Conservation (phyloP, 2,329 filamentous ascomycete genomes). For the Herpotrichia juniperi region DNA sequence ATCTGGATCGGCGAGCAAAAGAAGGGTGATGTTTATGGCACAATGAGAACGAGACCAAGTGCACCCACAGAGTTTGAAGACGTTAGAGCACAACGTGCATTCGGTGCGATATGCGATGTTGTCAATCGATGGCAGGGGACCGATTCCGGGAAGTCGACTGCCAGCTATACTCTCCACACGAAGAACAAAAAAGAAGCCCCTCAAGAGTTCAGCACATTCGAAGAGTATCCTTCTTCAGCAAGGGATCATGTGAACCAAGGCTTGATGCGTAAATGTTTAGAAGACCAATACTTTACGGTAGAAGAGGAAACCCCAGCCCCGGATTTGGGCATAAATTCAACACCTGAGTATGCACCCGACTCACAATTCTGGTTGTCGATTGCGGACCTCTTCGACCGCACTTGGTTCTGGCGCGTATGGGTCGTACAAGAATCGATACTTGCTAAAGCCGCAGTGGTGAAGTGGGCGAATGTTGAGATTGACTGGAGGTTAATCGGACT, state of each 20-base stretch:
- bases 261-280: not conserved
- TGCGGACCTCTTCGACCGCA: constrained; percentile 2
- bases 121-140: no score
- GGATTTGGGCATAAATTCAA: not conserved
- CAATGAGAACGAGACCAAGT: not conserved
- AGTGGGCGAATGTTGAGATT: constrained; percentile 5
- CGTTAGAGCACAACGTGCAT: constrained; percentile 6
- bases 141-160: not conserved
- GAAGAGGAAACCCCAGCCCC: not conserved
- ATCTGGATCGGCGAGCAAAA: constrained; percentile 3
- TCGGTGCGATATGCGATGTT: constrained; percentile 14
- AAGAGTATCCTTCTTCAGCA: not conserved
- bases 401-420: constrained; percentile 3
- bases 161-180: not conserved
- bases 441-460: constrained; percentile 5
- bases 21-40: not conserved
- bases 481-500: constrained; percentile 10
- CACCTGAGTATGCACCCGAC: not conserved
- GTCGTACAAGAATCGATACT: constrained; percentile 11
- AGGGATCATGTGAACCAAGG: not conserved
- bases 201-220: not conserved
- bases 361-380: constrained; percentile 5
- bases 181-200: not conserved
- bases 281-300: not conserved
- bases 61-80: not conserved